Base-by-base conservation (phyloP, 345 rosid genomes). In the Populus simonii region DNA sequence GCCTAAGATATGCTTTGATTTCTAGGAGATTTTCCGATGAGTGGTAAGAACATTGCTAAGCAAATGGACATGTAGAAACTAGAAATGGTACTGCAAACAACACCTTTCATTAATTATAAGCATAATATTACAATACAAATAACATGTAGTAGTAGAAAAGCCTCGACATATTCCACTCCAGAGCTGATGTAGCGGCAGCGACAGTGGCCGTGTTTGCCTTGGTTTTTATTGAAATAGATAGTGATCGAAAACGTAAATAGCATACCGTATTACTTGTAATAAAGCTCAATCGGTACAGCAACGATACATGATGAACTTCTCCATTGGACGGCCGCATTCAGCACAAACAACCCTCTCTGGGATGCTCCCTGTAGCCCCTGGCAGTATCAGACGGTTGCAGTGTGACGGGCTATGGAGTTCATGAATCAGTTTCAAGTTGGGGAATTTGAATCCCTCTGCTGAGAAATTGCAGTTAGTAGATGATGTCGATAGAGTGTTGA, bases 291-390 rank as follows among this genome's bases (percentile, higher is more conserved):
- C 90, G 2, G 61, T 83, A 82, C 92, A 92, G 83, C 94, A 92
- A 0, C 89, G 85, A 53, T 89, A 92, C 89, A 87, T 86, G 80
- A 86, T 74, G 82, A 85, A 88, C 83, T 86, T 88, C 83, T 92
- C 91, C 94, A 90, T 88, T 1, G 81, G 49, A 5, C 86, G 80
- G 17, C 81, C 76, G 15, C 94, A 92, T 57, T 90, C 92, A 12
- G 89, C 85, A 31, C 97, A 92, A 8, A 85, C 86, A 27, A 92
- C 87, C 80, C 53, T 74, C 43, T 88, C 91, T 5, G 89, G 90
- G 51, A 89, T 78, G 13, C 27, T 55, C 2, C 90, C 91, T 0
- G 83, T 71, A 2, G 82, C 79, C 9, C 84, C 88, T 0, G 92
- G 92, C 55, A 90, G 77, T 15, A 89, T 82, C 66, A 90, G 82